Evolutionary conservation across 192 early-diverging fungal genomes (phyloP).

Genomic region (Radiomyces spectabilis): DNA sequence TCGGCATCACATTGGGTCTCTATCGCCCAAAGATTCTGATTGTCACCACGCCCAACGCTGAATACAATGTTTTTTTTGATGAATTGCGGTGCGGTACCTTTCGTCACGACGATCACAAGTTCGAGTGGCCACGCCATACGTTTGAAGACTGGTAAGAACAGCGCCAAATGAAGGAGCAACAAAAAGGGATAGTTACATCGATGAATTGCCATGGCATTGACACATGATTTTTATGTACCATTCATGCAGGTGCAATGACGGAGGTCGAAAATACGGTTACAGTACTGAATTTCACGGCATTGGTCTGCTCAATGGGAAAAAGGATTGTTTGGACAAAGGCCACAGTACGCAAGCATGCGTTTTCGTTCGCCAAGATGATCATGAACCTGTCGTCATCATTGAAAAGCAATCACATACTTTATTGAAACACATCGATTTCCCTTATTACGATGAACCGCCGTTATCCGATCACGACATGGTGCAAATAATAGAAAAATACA

Average conservation of each 20-base stretch:
- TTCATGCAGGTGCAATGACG: constrained; percentile 31
- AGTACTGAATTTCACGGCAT: constrained; percentile 54
- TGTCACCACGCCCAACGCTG: constrained; percentile 79
- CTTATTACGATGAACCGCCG: constrained; percentile 35
- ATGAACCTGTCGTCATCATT: background rate
- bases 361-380: constrained; percentile 26
- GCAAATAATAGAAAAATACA: constrained; percentile 28
- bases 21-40: constrained; percentile 66
- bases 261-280: constrained; percentile 60
- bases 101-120: constrained; percentile 84
- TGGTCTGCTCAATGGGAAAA: constrained; percentile 34
- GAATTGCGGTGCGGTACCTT: constrained; percentile 65
- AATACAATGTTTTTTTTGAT: constrained; percentile 87
- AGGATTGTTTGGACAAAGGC: constrained; percentile 39
- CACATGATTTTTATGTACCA: background rate
- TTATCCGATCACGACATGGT: constrained; percentile 23
- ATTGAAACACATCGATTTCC: constrained; percentile 42
- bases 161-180: no score
- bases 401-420: constrained; percentile 11
- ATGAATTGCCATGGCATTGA: background rate
- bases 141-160: constrained; percentile 66
- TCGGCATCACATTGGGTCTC: constrained; percentile 49
- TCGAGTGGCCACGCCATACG: constrained; percentile 91
- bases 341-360: constrained; percentile 73
- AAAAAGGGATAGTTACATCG: background rate